Base-by-base conservation (phyloP, 2,329 filamentous ascomycete genomes). In the Lasiodiplodia sp. region DNA sequence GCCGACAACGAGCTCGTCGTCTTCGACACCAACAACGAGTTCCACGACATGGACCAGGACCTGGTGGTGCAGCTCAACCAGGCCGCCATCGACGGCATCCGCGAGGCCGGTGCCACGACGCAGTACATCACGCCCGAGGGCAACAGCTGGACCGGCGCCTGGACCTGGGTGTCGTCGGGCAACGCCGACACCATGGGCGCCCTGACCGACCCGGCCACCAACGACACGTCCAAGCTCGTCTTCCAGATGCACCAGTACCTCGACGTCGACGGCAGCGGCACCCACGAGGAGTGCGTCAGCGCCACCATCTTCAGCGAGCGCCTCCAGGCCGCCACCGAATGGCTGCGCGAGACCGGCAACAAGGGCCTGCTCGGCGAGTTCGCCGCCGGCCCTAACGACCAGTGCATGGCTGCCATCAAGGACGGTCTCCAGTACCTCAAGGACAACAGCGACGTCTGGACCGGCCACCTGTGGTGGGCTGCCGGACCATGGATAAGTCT, bases 241-340 rank as follows among this genome's bases (percentile, higher is more conserved):
- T 88, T 86, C 77, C 85, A 88, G 73, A 88, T 88, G 87, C 87
- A 89, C 75, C 87, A 88, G 78, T 89, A 88, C 73, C 86, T 88
- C 47, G 87, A 89, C 77, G 79, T 77, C 0, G 86, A 88, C 69
- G 83, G 85, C 66, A 85, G 83, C 2, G 87, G 87, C 10, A 87
- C 86, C 0, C 79, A 78, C 2, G 78, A 77, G 2, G 77, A 78
- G 34, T 89, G 87, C 73, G 85, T 87, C 18, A 82, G 76, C 69
- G 70, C 76, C 5, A 88, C 86, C n/a, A 86, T 88, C 70, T 85
- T 87, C 65, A 75, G 77, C 28, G 83, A 87, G 71, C 80, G 87
- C 4, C 77, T 89, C 21, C 71, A 79, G 23, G 80, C 76, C 12
- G 87, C 87, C 0, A 88, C 87, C 0, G 72, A 80, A 56, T 88